Percentiles rank a stretch among this genome's conserved stretches.
Conservation (phyloP, 1,284 basidiomycete species). For the Chondrostereum purpureum region DNA sequence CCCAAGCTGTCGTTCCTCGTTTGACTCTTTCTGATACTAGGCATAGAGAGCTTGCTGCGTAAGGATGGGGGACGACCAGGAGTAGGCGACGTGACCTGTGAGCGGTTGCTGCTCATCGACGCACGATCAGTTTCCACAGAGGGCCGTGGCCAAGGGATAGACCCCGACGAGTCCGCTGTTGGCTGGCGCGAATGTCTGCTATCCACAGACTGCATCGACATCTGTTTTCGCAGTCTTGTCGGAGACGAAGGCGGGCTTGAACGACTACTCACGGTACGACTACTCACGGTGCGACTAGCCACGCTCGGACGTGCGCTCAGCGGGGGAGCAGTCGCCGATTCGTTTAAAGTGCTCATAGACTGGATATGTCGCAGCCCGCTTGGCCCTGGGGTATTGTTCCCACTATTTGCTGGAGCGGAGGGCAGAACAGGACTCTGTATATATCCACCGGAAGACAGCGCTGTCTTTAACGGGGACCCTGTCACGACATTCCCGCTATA, state of each 20-base stretch:
- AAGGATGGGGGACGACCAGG: slow-evolving; percentile 34
- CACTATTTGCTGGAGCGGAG: slow-evolving; percentile 5
- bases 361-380: slow-evolving; percentile 19
- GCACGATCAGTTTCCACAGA: slow-evolving; percentile 21
- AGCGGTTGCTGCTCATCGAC: slow-evolving; percentile 15
- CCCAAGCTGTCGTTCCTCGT: slow-evolving; percentile 28
- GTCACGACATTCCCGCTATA: slow-evolving; percentile 21
- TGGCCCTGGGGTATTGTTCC: slow-evolving; percentile 15
- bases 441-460: background rate
- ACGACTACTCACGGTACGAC: no score
- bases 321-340: slow-evolving; percentile 5
- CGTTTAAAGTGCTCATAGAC: slow-evolving; percentile 23
- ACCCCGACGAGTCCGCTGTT: slow-evolving; percentile 2
- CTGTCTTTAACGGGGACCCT: slow-evolving; percentile 1
- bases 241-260: slow-evolving; percentile 8
- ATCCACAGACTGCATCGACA: slow-evolving; percentile 7
- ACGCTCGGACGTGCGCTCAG: no score
- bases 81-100: slow-evolving; percentile 21
- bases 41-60: slow-evolving; percentile 51
- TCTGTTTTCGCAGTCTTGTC: slow-evolving; percentile 1
- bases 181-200: background rate
- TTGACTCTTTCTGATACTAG: slow-evolving; percentile 44
- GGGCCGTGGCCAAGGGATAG: slow-evolving; percentile 12
- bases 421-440: slow-evolving; percentile 12
- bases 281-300: no score